phyloP scores from a whole-genome alignment of 768 basidiomycete species.

The Pleurotus citrinopileatus region DNA sequence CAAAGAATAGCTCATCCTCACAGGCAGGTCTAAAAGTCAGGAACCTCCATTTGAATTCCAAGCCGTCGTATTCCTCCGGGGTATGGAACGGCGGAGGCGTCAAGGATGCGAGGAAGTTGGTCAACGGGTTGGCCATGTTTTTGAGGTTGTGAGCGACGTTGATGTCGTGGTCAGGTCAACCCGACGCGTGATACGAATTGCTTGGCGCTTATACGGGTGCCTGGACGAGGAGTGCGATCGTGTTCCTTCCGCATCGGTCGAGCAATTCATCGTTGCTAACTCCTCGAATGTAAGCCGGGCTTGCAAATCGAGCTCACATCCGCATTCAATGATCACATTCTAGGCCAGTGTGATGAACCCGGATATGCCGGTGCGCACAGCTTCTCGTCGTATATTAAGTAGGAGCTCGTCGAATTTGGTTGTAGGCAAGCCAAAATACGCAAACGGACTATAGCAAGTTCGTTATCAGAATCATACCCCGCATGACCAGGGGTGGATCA shows the following conservation, averaged over 20 bases:
- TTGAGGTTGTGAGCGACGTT: neutral
- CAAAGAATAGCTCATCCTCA: conserved; percentile 40
- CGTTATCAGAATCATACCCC: conserved; percentile 52
- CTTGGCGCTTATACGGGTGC: neutral
- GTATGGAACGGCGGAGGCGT: conserved; percentile 58
- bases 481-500: conserved; percentile 28
- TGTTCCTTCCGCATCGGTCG: no score
- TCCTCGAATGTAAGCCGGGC: no score
- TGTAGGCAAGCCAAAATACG: conserved; percentile 27
- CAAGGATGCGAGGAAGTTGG: conserved; percentile 35
- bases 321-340: neutral
- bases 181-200: no score
- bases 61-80: conserved; percentile 64
- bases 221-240: no score
- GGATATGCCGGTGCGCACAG: conserved; percentile 9
- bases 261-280: no score
- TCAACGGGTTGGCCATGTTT: conserved; percentile 27
- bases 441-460: conserved; percentile 62
- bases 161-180: neutral
- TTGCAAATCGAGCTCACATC: no score
- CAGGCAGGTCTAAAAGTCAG: conserved; percentile 81
- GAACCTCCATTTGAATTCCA: conserved; percentile 70
- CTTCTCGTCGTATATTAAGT: no score
- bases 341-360: neutral
- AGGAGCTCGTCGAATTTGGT: no score